A percentile compares a stretch with the other conserved stretches of the same genome.
Conservation (phyloP, 495 filamentous ascomycete genomes). For the Hyaloscypha variabilis region DNA sequence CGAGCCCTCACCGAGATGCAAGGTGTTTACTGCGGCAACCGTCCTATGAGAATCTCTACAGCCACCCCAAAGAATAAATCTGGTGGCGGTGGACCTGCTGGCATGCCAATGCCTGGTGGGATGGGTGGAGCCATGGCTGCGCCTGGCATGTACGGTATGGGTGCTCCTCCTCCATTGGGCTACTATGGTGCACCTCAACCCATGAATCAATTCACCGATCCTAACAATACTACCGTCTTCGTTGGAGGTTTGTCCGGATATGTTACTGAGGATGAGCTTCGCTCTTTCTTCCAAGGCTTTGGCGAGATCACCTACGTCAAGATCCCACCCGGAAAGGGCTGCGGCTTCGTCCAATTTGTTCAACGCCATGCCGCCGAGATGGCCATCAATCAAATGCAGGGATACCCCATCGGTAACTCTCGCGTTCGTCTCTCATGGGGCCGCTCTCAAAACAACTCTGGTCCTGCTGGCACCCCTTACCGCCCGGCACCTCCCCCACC, state of each 20-base stretch:
- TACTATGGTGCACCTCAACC: conserved; percentile 87
- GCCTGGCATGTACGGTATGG: conserved; percentile 63
- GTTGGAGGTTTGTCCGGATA: conserved; percentile 97
- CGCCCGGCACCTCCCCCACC: conserved; percentile 90
- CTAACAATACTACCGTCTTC: conserved; percentile 99
- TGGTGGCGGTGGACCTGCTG: conserved; percentile 56
- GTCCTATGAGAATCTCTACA: conserved; percentile 98
- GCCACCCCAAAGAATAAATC: conserved; percentile 95
- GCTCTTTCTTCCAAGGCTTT: conserved; percentile 99
- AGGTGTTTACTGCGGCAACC: conserved; percentile 98
- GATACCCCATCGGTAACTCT: conserved; percentile 98
- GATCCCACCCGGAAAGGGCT: conserved; percentile 98
- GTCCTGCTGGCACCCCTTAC: conserved; percentile 95
- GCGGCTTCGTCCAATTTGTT: conserved; percentile 98
- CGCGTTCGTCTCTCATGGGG: conserved; percentile 97
- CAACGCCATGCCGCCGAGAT: conserved; percentile 99
- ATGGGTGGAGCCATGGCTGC: conserved; percentile 47
- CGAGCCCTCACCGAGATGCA: conserved; percentile 96
- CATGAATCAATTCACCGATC: conserved; percentile 99
- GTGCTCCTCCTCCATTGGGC: conserved; percentile 70
- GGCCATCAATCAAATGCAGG: conserved; percentile 99
- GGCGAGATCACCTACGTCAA: conserved; percentile 99
- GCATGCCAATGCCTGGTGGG: conserved; percentile 48
- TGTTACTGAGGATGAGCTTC: conserved; percentile 98
- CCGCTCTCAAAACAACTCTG: conserved; percentile 98